These are phyloP conservation scores for Drosera spatulata DNA, from an alignment of 179 eudicot species.

Conservation along the genomic window DNA sequence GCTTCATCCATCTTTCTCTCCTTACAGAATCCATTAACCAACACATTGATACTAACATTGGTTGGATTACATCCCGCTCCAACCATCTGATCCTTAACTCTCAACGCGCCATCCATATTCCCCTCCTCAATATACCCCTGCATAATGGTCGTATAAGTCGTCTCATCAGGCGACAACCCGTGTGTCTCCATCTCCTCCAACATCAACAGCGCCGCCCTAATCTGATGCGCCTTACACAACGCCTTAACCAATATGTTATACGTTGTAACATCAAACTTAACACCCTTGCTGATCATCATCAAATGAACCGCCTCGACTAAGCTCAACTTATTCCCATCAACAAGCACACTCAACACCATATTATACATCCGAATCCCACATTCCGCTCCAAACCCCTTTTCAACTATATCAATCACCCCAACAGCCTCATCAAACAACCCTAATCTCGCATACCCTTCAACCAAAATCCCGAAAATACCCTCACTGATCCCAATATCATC, in stretches of 20 bases:
- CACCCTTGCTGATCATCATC: slow-evolving; percentile 45
- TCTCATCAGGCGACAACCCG: slow-evolving; percentile 84
- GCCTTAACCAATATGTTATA: slow-evolving; percentile 81
- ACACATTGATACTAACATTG: slow-evolving; percentile 56
- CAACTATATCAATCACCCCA: slow-evolving; percentile 64
- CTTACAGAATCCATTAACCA: slow-evolving; percentile 78
- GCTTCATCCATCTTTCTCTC: slow-evolving; percentile 72
- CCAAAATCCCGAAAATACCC: slow-evolving; percentile 62
- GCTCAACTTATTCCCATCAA: slow-evolving; percentile 71
- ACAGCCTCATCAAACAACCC: slow-evolving; percentile 68
- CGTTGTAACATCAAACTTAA: slow-evolving; percentile 66
- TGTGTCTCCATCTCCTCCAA: slow-evolving; percentile 78
- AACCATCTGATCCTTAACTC: slow-evolving; percentile 68
- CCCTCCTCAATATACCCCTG: slow-evolving; percentile 88
- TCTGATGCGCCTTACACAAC: slow-evolving; percentile 84
- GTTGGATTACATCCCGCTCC: slow-evolving; percentile 42
- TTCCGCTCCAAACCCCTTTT: slow-evolving; percentile 39
- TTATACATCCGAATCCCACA: slow-evolving; percentile 55
- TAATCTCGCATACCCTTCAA: slow-evolving; percentile 49
- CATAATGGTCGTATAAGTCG: slow-evolving; percentile 82
- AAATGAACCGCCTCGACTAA: slow-evolving; percentile 72
- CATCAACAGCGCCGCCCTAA: slow-evolving; percentile 89
- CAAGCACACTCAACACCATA: slow-evolving; percentile 74
- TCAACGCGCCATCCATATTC: slow-evolving; percentile 60
- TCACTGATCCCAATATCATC: slow-evolving; percentile 32